Percentiles rank a stretch among this genome's conserved stretches.
phyloP scores from a whole-genome alignment of 306 rosid genomes.

The Ochetophila trinervis region DNA sequence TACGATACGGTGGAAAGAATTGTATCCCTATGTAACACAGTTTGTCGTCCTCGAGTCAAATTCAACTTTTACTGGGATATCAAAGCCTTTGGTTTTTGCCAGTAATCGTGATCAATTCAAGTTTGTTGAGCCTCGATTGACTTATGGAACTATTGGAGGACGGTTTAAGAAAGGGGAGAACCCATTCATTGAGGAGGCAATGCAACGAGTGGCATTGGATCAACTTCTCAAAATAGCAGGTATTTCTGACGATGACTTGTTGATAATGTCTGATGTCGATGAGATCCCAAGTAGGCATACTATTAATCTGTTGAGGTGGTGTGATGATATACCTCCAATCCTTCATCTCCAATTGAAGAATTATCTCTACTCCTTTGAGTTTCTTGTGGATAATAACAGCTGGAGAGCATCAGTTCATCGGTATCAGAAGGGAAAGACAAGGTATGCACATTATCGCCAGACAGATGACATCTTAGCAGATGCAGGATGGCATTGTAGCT shows the following conservation, averaged over 20 bases:
- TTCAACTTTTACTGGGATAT: constrained; percentile 84
- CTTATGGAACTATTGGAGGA: constrained; percentile 80
- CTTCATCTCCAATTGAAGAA: constrained; percentile 91
- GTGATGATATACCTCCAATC: constrained; percentile 72
- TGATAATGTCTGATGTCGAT: constrained; percentile 98
- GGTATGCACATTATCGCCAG: constrained; percentile 88
- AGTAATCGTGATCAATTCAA: constrained; percentile 55
- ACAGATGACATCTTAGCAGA: constrained; percentile 85
- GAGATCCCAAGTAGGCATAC: constrained; percentile 99
- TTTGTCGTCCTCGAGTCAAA: constrained; percentile 95
- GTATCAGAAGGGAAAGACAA: constrained; percentile 66
- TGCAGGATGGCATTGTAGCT: constrained; percentile 99
- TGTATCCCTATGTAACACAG: constrained; percentile 79
- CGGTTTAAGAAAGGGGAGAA: constrained; percentile 85
- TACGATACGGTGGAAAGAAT: constrained; percentile 82
- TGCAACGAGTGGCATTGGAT: constrained; percentile 89
- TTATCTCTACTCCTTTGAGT: constrained; percentile 90
- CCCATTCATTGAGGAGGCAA: constrained; percentile 97
- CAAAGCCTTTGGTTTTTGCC: constrained; percentile 68
- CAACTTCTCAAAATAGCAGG: constrained; percentile 87
- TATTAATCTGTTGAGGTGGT: constrained; percentile 89
- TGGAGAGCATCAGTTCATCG: constrained; percentile 96
- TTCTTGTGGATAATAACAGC: constrained; percentile 79
- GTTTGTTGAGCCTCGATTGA: constrained; percentile 74
- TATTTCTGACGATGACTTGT: constrained; percentile 84